These are phyloP conservation scores for Stereocaulon alpinum DNA, from an alignment of 495 filamentous ascomycete species.

Conservation along the genomic window DNA sequence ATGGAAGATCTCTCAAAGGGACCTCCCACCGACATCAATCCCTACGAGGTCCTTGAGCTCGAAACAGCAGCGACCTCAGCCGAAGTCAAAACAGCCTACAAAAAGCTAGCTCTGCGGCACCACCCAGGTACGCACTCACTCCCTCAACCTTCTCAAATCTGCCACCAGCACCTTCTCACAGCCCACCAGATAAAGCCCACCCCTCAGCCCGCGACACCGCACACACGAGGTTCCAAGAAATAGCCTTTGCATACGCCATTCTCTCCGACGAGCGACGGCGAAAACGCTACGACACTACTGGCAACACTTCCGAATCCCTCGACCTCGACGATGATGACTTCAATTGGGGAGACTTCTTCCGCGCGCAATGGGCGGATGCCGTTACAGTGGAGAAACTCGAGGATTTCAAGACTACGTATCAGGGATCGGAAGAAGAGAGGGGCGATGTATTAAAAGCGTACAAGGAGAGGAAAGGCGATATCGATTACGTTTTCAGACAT, in stretches of 20 bases:
- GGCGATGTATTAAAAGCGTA: conserved; percentile 69
- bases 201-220: conserved; percentile 54
- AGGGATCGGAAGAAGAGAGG: conserved; percentile 77
- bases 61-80: conserved; percentile 56
- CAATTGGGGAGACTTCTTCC: conserved; percentile 82
- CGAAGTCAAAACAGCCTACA: conserved; percentile 92
- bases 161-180: not conserved
- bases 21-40: conserved; percentile 53
- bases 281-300: conserved; percentile 77
- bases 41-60: conserved; percentile 79
- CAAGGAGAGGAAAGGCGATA: conserved; percentile 53
- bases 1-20: conserved; percentile 28
- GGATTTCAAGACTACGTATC: conserved; percentile 64
- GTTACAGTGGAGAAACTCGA: conserved; percentile 60
- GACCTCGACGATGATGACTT: conserved; percentile 65
- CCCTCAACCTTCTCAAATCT: not conserved
- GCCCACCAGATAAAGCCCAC: conserved; percentile 57
- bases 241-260: conserved; percentile 89
- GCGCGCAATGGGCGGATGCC: conserved; percentile 62
- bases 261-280: conserved; percentile 71
- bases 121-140: conserved; percentile 62
- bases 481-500: conserved; percentile 63
- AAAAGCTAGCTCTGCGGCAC: conserved; percentile 76
- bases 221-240: conserved; percentile 69
- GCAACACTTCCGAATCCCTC: conserved; percentile 71